Evolutionary conservation across 352 stramenopile species (phyloP), one percentile per base, ranked within the genome.

Genomic region (Phytophthora fragariae): DNA sequence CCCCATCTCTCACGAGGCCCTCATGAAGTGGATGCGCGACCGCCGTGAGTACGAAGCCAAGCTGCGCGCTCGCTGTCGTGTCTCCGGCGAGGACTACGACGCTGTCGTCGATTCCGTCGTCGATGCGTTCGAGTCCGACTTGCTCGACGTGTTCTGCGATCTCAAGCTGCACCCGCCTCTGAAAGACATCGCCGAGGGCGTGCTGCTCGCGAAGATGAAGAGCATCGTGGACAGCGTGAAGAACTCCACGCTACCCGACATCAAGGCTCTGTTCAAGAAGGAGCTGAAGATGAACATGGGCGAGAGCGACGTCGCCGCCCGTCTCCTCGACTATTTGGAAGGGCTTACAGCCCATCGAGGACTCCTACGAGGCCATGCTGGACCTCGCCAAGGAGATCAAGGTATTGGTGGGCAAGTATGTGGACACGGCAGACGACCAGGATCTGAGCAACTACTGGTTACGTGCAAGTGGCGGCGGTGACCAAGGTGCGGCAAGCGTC

Each of bases 281-380:
- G 33, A 66, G 10, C 8, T 66, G 1, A 49, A 52, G 29, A 57
- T 58, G 59, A 52, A 66, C n/a, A 24, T 66, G 59, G 15, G 17
- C 5, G 46, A 52, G 7, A 50, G 59, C 12, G 59, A 58, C 6
- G 59, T 58, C 7, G 33, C 33, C 24, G 33, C 33, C 33, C 5
- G 33, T 39, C 4, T 39, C 33, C 33, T 39, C 33, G 33, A 39
- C 33, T 39, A 39, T 0, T 11, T 39, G 24, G 1, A 27, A 27
- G 24, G 24, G 24, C 24, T 27, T 27, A 27, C 24, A 27, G 24
- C 24, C 24, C 24, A 21, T 21, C 19, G 19, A 21, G 19, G 19
- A 21, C 19, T 21, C 19, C 19, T 21, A 21, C 19, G 19, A 21
- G 19, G 19, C 19, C 19, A 27, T 27, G 24, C 24, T 27, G 24